These are phyloP conservation scores for Chalciporus piperatus DNA, from an alignment of 768 basidiomycete genomes.

Conservation along the genomic window DNA sequence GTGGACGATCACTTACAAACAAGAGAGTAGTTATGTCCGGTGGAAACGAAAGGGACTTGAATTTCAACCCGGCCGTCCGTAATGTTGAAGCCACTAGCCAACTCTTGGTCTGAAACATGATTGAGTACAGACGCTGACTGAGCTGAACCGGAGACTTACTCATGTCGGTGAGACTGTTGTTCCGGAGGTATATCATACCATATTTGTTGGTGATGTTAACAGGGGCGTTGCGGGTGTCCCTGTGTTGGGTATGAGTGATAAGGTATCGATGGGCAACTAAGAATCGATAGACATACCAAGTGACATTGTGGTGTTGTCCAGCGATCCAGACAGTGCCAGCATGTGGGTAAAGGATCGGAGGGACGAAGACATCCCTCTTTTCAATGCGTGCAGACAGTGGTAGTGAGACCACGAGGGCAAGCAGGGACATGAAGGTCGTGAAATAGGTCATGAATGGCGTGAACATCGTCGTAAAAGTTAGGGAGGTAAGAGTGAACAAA, in stretches of 20 bases:
- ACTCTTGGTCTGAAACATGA: slow-evolving; percentile 13
- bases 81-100: slow-evolving; percentile 31
- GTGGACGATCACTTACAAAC: slow-evolving; percentile 23
- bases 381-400: slow-evolving; percentile 6
- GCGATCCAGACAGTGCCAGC: slow-evolving; percentile 21
- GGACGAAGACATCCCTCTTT: slow-evolving; percentile 25
- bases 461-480: slow-evolving; percentile 1
- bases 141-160: slow-evolving; percentile 18
- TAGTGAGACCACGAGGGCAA: slow-evolving; percentile 8
- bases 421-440: slow-evolving; percentile 14
- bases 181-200: slow-evolving; percentile 30
- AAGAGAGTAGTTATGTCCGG: slow-evolving; percentile 32
- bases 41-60: slow-evolving; percentile 27
- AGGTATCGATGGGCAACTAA: neutral
- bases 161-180: slow-evolving; percentile 17
- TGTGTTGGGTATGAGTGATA: slow-evolving; percentile 10
- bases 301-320: slow-evolving; percentile 23
- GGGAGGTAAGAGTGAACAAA: neutral
- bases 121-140: slow-evolving; percentile 4
- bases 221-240: slow-evolving; percentile 31
- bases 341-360: slow-evolving; percentile 24
- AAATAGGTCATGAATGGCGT: slow-evolving; percentile 14
- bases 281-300: slow-evolving; percentile 24
- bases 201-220: slow-evolving; percentile 31
- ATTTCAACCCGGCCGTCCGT: slow-evolving; percentile 23